Conservation (phyloP, 176 grass and related monocot species). For the Musa troglodytarum region DNA sequence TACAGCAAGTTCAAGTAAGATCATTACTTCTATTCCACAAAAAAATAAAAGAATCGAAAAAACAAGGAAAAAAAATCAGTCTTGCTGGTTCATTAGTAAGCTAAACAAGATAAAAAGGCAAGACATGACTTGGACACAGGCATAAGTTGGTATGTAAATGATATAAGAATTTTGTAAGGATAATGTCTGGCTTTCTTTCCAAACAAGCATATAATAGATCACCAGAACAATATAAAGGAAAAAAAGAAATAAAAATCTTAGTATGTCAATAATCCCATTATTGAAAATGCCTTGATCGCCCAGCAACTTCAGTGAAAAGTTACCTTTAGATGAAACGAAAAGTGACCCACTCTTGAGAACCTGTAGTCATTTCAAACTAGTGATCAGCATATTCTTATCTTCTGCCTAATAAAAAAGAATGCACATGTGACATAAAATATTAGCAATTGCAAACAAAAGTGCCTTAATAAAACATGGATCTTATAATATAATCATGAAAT, state of each 20-base stretch:
- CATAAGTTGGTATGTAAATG: background rate
- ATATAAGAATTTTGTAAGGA: background rate
- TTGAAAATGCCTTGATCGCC: background rate
- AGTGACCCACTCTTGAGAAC: conserved; percentile 85
- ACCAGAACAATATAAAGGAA: background rate
- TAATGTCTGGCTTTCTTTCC: background rate
- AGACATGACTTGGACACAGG: background rate
- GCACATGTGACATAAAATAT: background rate
- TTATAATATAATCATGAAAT: background rate
- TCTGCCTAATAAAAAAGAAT: background rate
- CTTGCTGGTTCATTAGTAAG: no score
- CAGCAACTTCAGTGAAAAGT: conserved; percentile 1
- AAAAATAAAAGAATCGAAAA: no score
- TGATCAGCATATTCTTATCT: conserved; percentile 7
- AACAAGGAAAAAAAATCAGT: no score
- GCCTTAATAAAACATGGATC: background rate
- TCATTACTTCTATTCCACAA: no score
- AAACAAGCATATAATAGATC: background rate
- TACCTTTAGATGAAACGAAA: conserved; percentile 93
- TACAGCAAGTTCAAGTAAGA: no score
- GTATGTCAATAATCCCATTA: background rate
- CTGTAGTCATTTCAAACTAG: conserved; percentile 37
- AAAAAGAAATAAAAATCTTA: background rate
- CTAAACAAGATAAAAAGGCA: background rate
- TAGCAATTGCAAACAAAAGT: background rate